Base-by-base conservation (phyloP, 306 rosid species). In the Fragaria iinumae region DNA sequence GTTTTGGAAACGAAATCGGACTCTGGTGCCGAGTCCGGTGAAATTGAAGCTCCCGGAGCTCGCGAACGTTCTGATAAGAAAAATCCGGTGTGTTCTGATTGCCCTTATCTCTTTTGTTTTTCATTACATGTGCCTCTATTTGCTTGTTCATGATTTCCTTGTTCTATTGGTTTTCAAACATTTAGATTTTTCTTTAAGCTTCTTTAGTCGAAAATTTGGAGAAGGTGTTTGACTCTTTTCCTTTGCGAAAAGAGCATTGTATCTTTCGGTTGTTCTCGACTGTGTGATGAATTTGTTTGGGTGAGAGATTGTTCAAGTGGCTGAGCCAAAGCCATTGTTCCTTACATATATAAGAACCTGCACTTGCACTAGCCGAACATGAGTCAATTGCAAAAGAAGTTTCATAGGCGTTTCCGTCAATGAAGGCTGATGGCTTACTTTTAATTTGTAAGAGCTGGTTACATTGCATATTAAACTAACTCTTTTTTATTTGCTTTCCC, bases 391-490 rank as follows among this genome's bases (percentile, higher is more conserved):
- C 93, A 84, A 87, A 90, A 89, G 97, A 94, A 83, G 96, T 91
- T 93, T 86, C 92, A 75, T 88, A 91, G 97, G 98, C 97, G 96
- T 96, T 96, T 88, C 83, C 99, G 89, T 43, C 82, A 73, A 76
- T 87, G 97, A 87, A 91, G 98, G 88, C 93, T 87, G 87, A 86
- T 84, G 96, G 91, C 97, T 92, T 91, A 80, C 94, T 81, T 84
- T 93, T 92, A 80, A 91, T 96, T 93, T 89, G 99, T 92, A 96
- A 96, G 99, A 92, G 90, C 93, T 91, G 86, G 98, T 87, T 93
- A 87, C 65, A 84, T 69, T 85, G 85, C 80, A 53, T 65, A 62
- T 73, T 48, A 81, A 70, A 77, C 53, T 69, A 71, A 79, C 36
- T 60, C 68, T 71, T 55, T 39, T 17, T 50, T 10, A 52, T 60